Evolutionary conservation across 2,329 filamentous ascomycete species (phyloP).

Genomic region (Penicillium concentricum): DNA sequence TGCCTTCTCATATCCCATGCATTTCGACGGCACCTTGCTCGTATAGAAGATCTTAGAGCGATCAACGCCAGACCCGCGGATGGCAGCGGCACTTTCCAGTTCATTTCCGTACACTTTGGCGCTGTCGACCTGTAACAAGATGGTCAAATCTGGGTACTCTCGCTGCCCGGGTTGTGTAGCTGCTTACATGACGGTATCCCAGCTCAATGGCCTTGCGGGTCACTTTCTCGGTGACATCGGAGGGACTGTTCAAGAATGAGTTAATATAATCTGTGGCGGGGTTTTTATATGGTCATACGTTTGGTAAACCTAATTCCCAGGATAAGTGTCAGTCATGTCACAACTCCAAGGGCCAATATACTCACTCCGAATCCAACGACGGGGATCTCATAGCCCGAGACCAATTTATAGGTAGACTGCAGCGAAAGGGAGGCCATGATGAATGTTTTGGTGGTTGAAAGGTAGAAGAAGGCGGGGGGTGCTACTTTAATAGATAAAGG

Average conservation of each 20-base stretch:
- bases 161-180: not conserved
- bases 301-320: conserved; percentile 37
- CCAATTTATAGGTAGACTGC: conserved; percentile 40
- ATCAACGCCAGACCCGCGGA: conserved; percentile 52
- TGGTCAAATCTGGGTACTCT: not conserved
- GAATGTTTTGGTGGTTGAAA: not conserved
- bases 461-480: not conserved
- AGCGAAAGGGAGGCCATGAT: conserved; percentile 30
- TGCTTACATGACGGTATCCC: conserved; percentile 57
- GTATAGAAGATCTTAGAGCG: conserved; percentile 62
- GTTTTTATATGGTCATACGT: conserved; percentile 29
- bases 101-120: conserved; percentile 61
- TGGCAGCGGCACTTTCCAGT: conserved; percentile 53
- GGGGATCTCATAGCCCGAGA: conserved; percentile 42
- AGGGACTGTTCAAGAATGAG: conserved; percentile 46
- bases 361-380: conserved; percentile 45
- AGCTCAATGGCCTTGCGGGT: conserved; percentile 56
- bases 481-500: not conserved
- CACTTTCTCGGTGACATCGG: conserved; percentile 57
- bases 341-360: not conserved
- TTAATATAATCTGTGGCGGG: not conserved
- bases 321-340: conserved; percentile 9
- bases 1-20: conserved; percentile 62
- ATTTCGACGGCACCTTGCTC: conserved; percentile 55
- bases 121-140: conserved; percentile 51